These are phyloP conservation scores for Kurtzmaniella natalensis DNA, from an alignment of 1,139 yeast species.

Conservation along the genomic window DNA sequence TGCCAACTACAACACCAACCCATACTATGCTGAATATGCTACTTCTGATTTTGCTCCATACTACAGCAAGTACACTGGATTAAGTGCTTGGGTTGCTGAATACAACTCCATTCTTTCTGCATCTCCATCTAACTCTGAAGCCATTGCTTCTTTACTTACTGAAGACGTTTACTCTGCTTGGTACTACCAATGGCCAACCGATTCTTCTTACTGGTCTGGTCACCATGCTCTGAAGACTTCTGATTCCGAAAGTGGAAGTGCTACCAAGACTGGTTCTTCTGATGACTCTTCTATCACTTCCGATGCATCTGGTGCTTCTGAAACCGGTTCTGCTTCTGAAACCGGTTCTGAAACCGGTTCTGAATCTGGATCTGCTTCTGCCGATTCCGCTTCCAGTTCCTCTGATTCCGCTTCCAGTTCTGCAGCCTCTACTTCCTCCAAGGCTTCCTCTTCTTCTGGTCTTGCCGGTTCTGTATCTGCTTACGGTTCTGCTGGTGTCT, in stretches of 20 bases:
- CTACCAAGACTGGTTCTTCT: constrained; percentile 2
- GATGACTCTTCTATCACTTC: neutral
- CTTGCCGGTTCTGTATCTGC: constrained; percentile 1
- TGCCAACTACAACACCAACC: constrained; percentile 6
- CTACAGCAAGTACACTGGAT: constrained; percentile 1
- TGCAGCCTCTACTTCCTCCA: neutral
- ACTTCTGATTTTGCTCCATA: constrained; percentile 1
- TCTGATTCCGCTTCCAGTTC: neutral
- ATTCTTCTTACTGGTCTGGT: neutral
- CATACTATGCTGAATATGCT: constrained; percentile 1
- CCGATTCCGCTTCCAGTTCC: neutral
- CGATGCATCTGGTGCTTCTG: neutral
- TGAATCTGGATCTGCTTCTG: constrained; percentile 1
- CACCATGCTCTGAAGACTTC: neutral
- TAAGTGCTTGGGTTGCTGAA: constrained; percentile 2
- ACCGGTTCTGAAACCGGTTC: constrained; percentile 1
- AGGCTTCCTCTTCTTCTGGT: neutral
- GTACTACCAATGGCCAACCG: constrained; percentile 3
- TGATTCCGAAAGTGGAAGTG: constrained; percentile 1
- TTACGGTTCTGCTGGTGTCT: constrained; percentile 1
- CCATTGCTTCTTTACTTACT: neutral
- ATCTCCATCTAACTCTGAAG: constrained; percentile 1
- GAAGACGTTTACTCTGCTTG: constrained; percentile 2
- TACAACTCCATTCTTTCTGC: constrained; percentile 3
- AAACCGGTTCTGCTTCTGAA: neutral